Evolutionary conservation across 345 rosid genomes (phyloP).

Genomic region (Anastatica hierochuntica): DNA sequence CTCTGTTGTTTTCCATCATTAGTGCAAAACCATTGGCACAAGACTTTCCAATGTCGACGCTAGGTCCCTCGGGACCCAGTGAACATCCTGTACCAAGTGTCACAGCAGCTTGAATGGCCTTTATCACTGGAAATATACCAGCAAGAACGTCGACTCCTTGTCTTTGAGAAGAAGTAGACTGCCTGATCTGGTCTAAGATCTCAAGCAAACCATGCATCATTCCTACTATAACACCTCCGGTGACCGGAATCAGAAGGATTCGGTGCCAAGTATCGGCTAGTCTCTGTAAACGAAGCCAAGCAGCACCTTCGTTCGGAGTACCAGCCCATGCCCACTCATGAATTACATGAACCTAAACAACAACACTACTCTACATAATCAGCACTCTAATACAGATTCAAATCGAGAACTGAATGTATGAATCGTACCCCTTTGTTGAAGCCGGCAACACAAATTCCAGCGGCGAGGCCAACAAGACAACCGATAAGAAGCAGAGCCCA

Average conservation of each 20-base stretch:
- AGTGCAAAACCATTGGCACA: slow-evolving; percentile 86
- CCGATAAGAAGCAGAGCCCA: slow-evolving; percentile 89
- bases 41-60: slow-evolving; percentile 95
- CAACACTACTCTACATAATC: slow-evolving; percentile 15
- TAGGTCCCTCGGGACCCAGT: slow-evolving; percentile 97
- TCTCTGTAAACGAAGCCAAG: slow-evolving; percentile 89
- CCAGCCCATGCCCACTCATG: slow-evolving; percentile 99
- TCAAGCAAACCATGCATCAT: slow-evolving; percentile 97
- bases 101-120: slow-evolving; percentile 93
- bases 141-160: slow-evolving; percentile 78
- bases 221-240: slow-evolving; percentile 92
- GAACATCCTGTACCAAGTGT: slow-evolving; percentile 95
- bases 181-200: slow-evolving; percentile 79
- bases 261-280: slow-evolving; percentile 93
- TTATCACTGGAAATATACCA: slow-evolving; percentile 71
- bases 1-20: slow-evolving; percentile 97
- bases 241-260: slow-evolving; percentile 79
- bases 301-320: slow-evolving; percentile 94
- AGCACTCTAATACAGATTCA: slow-evolving; percentile 13
- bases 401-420: slow-evolving; percentile 17
- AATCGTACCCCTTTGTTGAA: slow-evolving; percentile 70
- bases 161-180: slow-evolving; percentile 53
- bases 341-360: slow-evolving; percentile 66
- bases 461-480: slow-evolving; percentile 82
- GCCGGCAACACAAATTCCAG: slow-evolving; percentile 88